Conservation (phyloP, 441 rosid genomes). For the Aquilaria agallochum region DNA sequence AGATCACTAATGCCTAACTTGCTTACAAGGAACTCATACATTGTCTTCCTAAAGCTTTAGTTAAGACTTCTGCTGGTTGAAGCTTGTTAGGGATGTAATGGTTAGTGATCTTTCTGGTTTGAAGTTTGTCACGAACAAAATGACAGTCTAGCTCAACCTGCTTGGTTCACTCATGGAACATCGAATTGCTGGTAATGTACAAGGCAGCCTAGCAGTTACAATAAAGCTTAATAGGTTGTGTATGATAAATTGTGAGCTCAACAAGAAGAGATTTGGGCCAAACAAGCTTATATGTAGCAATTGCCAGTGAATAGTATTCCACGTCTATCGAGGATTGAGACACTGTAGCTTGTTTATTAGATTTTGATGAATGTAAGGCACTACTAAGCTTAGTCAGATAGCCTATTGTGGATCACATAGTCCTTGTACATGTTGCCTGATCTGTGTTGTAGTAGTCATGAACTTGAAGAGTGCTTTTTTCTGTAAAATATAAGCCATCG, state of each 20-base stretch:
- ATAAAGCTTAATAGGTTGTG: background rate
- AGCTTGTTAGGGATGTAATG: too few species aligned
- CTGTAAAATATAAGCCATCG: background rate
- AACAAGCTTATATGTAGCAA: background rate
- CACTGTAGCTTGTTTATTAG: background rate
- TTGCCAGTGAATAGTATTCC: background rate
- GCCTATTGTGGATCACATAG: background rate
- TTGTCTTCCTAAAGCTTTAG: too few species aligned
- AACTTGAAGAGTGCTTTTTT: background rate
- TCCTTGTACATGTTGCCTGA: background rate
- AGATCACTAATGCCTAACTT: too few species aligned
- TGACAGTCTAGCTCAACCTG: constrained; percentile 5
- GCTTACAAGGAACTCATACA: too few species aligned
- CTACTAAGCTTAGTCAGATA: background rate
- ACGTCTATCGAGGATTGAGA: constrained; percentile 4
- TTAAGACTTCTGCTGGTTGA: too few species aligned
- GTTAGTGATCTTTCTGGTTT: too few species aligned
- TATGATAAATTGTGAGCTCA: background rate
- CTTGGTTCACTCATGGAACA: constrained; percentile 1
- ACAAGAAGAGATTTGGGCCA: background rate
- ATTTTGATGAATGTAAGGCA: background rate
- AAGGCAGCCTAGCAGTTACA: background rate
- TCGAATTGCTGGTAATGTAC: background rate
- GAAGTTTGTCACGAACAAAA: background rate
- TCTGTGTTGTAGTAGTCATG: background rate